These are phyloP conservation scores for Suillus subluteus DNA, from an alignment of 768 basidiomycete genomes.

Conservation along the genomic window DNA sequence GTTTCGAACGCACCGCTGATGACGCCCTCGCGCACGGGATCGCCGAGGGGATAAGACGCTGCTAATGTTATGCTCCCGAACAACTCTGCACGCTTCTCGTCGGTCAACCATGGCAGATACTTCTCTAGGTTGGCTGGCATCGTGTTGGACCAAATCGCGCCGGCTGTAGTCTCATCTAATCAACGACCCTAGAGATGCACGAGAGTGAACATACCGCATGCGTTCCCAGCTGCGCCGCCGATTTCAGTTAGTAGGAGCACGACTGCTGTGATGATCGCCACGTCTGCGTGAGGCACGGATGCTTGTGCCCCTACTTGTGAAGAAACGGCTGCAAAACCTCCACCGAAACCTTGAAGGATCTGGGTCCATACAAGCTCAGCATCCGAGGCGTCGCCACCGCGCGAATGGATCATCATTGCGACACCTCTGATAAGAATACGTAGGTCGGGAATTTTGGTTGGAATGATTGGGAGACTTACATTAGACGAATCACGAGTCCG, in stretches of 20 bases:
- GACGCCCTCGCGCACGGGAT: constrained; percentile 66
- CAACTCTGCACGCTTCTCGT: constrained; percentile 46
- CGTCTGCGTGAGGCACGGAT: constrained; percentile 63
- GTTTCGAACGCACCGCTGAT: constrained; percentile 46
- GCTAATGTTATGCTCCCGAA: constrained; percentile 63
- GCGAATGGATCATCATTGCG: constrained; percentile 70
- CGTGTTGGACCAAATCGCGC: constrained; percentile 63
- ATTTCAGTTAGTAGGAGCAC: constrained; percentile 72
- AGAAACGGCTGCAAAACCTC: constrained; percentile 65
- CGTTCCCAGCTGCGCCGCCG: constrained; percentile 67
- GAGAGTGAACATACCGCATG: constrained; percentile 46
- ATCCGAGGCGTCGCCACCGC: constrained; percentile 58
- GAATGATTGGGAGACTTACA: constrained; percentile 32
- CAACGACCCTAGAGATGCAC: not conserved
- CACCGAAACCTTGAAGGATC: constrained; percentile 74
- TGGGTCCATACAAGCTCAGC: constrained; percentile 67
- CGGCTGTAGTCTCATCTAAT: constrained; percentile 40
- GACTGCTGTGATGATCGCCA: constrained; percentile 68
- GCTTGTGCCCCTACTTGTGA: constrained; percentile 68
- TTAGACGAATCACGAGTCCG: constrained; percentile 62
- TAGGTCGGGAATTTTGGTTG: not conserved
- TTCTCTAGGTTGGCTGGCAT: constrained; percentile 66
- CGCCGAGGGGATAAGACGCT: constrained; percentile 47
- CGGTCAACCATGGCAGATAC: constrained; percentile 54
- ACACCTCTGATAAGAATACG: constrained; percentile 47